Evolutionary conservation across 78 protist species (phyloP).

Genomic region (Dictyostelium brefeldianum): DNA sequence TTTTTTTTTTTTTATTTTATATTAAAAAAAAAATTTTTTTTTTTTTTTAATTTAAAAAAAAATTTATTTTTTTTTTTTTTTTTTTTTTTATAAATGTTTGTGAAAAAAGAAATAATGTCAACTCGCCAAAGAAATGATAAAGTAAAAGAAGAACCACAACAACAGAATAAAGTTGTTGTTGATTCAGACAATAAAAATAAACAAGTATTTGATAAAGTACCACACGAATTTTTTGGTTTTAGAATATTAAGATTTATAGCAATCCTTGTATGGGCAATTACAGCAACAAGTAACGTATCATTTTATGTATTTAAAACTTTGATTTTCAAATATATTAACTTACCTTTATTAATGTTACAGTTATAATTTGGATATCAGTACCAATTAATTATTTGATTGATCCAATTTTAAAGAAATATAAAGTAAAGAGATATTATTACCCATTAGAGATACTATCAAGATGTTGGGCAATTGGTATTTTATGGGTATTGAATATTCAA

Average conservation of each 20-base stretch:
- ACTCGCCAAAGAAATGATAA: neutral
- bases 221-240: constrained; percentile 13
- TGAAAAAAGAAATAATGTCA: neutral
- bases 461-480: constrained; percentile 30
- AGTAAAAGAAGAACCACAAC: neutral
- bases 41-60: neutral
- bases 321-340: neutral
- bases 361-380: constrained; percentile 19
- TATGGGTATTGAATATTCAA: constrained; percentile 23
- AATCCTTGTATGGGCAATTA: constrained; percentile 9
- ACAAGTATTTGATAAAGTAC: neutral
- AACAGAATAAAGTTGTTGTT: neutral
- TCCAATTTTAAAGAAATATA: neutral
- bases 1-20: no score
- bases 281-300: constrained; percentile 32
- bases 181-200: neutral
- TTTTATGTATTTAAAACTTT: no score
- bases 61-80: neutral
- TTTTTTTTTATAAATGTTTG: neutral
- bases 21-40: neutral
- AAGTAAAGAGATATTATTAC: neutral
- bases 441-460: constrained; percentile 26
- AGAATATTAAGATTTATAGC: constrained; percentile 29
- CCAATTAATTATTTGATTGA: constrained; percentile 20
- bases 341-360: constrained; percentile 4